Percentiles rank a stretch among this genome's conserved stretches.
These are phyloP conservation scores for Trametes cubensis DNA, from an alignment of 768 basidiomycete genomes.

Conservation along the genomic window DNA sequence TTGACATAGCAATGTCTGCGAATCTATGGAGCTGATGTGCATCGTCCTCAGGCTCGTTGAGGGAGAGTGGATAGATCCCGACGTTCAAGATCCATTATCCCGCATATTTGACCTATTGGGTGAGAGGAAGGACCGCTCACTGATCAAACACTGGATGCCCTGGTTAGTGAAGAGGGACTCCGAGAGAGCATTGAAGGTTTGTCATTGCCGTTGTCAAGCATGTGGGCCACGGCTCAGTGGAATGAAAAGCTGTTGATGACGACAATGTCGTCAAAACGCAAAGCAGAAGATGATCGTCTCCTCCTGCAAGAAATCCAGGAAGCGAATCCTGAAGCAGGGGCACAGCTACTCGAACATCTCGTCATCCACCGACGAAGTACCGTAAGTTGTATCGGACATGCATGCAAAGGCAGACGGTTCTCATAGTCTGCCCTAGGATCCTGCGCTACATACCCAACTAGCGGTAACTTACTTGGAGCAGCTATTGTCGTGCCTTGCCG, in stretches of 20 bases:
- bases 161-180: constrained; percentile 77
- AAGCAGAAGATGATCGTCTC: constrained; percentile 61
- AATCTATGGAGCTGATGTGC: neutral
- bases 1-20: constrained; percentile 29
- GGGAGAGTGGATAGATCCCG: constrained; percentile 62
- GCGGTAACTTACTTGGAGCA: constrained; percentile 57
- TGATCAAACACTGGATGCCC: constrained; percentile 75
- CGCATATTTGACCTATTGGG: constrained; percentile 61
- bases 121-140: constrained; percentile 56
- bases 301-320: constrained; percentile 59
- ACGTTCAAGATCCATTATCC: constrained; percentile 63
- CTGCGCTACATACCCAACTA: constrained; percentile 68
- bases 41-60: constrained; percentile 58
- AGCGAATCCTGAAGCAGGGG: constrained; percentile 61
- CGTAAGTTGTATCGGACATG: constrained; percentile 40
- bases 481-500: constrained; percentile 49
- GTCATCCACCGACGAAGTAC: constrained; percentile 68
- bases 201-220: constrained; percentile 6
- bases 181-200: constrained; percentile 72
- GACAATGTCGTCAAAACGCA: constrained; percentile 56
- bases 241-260: constrained; percentile 59
- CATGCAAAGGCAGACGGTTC: neutral
- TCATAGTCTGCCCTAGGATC: constrained; percentile 44
- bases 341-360: constrained; percentile 78
- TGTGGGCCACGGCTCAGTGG: neutral